Evolutionary conservation across 202 grass and related monocot genomes (phyloP), one percentile per base, ranked within the genome.

Genomic region (Hordeum pubiflorum): DNA sequence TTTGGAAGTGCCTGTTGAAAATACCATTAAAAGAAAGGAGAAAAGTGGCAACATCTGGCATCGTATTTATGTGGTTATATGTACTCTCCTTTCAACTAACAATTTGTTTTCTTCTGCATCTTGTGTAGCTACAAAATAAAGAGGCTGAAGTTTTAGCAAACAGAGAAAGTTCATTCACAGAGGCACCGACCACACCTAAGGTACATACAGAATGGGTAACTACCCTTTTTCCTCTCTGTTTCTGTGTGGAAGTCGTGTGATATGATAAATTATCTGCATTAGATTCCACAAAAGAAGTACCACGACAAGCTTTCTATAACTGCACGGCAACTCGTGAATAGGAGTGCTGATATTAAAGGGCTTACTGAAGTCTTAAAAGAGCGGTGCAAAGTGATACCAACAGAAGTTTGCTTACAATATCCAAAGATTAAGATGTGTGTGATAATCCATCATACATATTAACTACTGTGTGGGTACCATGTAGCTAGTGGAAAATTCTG

Each of bases 161-260:
- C 77, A 89, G 89, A 58, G 94, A 97, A 44, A 92, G 69, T 79
- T 87, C 94, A 12, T 89, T 90, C 79, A 88, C 89, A 75, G 94
- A 94, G 76, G 79, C 91, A 82, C 91, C 91, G 58, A 79, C 79
- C 86, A 97, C 94, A 79, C 91, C 94, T 40, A 97, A 89, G 91
- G 94, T 91, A 87, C 77, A 75, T 78, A 63, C 57, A 69, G 66
- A 63, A 50, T 77, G 9, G 55, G 4, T 72, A 18, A 73, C 37
- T 43, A 7, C 36, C 13, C n/a, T 37, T 86, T 58, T 75, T 14
- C 33, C 23, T 32, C 21, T 48, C n/a, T 41, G 10, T 54, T 11
- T 76, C 31, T 9, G 8, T 24, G 1, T 77, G 55, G 29, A 71
- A 63, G 43, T 71, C 55, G 33, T n/a, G 22, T 86, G 55, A 66